Conservation (phyloP, 768 basidiomycete genomes). For the Gyrodon lividus region DNA sequence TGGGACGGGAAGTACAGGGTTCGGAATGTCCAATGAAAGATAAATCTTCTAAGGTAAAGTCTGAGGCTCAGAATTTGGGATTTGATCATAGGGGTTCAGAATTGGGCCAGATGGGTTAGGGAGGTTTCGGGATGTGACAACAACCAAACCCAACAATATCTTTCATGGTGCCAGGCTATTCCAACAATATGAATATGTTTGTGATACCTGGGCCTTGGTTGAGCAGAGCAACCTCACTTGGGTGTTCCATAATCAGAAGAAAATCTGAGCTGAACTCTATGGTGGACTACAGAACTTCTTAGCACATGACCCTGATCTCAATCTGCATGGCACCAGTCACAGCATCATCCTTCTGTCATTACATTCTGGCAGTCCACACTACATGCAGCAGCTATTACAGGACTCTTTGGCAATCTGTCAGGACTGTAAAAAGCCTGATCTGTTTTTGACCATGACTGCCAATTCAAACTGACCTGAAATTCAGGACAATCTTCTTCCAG, state of each 20-base stretch:
- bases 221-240: slow-evolving; percentile 42
- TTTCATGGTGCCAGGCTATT: slow-evolving; percentile 40
- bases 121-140: too few species aligned
- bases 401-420: slow-evolving; percentile 47
- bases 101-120: too few species aligned
- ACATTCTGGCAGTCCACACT: slow-evolving; percentile 38
- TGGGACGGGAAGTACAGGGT: too few species aligned
- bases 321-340: slow-evolving; percentile 33
- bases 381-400: slow-evolving; percentile 45
- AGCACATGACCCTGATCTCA: slow-evolving; percentile 16
- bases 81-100: too few species aligned
- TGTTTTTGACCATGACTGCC: slow-evolving; percentile 53
- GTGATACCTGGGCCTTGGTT: slow-evolving; percentile 44
- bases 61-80: too few species aligned
- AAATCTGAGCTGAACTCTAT: slow-evolving; percentile 36
- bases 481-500: slow-evolving; percentile 33
- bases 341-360: slow-evolving; percentile 41
- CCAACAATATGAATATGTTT: slow-evolving; percentile 43
- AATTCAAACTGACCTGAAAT: slow-evolving; percentile 55
- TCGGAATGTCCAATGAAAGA: too few species aligned
- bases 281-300: slow-evolving; percentile 35
- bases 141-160: slow-evolving; percentile 29
- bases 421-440: slow-evolving; percentile 36
- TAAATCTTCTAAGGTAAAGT: too few species aligned
- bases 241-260: slow-evolving; percentile 33